phyloP scores from a whole-genome alignment of 306 rosid species.

The Betula pendula region DNA sequence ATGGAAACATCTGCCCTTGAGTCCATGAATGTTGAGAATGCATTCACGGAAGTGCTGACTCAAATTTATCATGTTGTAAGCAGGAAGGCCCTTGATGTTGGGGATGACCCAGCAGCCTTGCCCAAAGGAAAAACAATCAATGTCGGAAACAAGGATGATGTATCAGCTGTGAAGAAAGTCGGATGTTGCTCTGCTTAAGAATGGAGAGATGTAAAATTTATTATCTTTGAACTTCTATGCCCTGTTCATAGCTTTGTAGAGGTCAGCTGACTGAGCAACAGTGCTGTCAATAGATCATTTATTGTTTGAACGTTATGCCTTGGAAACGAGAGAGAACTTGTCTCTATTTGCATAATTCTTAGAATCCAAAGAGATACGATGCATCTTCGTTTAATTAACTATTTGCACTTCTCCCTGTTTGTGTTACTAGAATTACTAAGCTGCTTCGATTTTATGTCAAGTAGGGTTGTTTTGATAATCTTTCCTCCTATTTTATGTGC shows the following conservation, averaged over 20 bases:
- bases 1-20: constrained; percentile 86
- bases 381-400: no score
- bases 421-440: background rate
- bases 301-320: background rate
- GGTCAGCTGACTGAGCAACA: background rate
- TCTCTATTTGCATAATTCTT: background rate
- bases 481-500: background rate
- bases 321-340: background rate
- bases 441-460: background rate
- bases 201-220: constrained; percentile 13
- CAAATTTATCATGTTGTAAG: constrained; percentile 64
- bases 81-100: constrained; percentile 70
- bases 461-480: background rate
- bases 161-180: constrained; percentile 65
- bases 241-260: background rate
- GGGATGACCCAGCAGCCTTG: constrained; percentile 73
- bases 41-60: constrained; percentile 69
- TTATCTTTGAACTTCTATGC: constrained; percentile 6
- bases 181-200: constrained; percentile 65
- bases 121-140: constrained; percentile 72
- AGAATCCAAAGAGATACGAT: no score
- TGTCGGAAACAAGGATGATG: constrained; percentile 67
- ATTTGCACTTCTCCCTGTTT: background rate
- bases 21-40: constrained; percentile 68
- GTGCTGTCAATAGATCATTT: background rate